These are phyloP conservation scores for Tarenaya hassleriana DNA, from an alignment of 345 rosid species.

Conservation along the genomic window DNA sequence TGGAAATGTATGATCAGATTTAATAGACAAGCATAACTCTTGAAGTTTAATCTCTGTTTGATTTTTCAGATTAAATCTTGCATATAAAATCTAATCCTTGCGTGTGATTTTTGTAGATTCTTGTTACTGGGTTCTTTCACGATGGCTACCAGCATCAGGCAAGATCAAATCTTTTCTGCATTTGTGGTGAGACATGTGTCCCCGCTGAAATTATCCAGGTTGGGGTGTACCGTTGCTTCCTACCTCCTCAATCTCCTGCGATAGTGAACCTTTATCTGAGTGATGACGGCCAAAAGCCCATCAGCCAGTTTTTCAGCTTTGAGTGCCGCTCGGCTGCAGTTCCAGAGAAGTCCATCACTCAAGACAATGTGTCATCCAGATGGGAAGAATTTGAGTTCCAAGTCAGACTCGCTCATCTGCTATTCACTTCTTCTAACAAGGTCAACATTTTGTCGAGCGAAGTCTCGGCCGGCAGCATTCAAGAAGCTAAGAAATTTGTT, in stretches of 20 bases:
- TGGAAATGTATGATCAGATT: no score
- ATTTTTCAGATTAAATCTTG: not conserved
- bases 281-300: conserved; percentile 68
- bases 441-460: conserved; percentile 49
- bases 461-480: conserved; percentile 39
- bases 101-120: conserved; percentile 41
- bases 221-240: conserved; percentile 81
- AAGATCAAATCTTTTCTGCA: conserved; percentile 54
- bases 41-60: no score
- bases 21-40: no score
- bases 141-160: conserved; percentile 47
- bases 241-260: conserved; percentile 66
- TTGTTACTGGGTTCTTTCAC: conserved; percentile 64
- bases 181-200: conserved; percentile 61
- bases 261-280: conserved; percentile 58
- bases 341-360: conserved; percentile 29
- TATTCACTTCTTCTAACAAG: conserved; percentile 60
- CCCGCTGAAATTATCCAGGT: conserved; percentile 56
- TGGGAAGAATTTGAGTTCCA: conserved; percentile 71
- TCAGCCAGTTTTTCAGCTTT: conserved; percentile 68
- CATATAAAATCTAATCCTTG: not conserved
- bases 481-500: conserved; percentile 59
- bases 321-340: conserved; percentile 50
- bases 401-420: conserved; percentile 71
- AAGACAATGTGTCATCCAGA: conserved; percentile 39